Conservation (phyloP, 306 rosid species). For the Purshia tridentata region DNA sequence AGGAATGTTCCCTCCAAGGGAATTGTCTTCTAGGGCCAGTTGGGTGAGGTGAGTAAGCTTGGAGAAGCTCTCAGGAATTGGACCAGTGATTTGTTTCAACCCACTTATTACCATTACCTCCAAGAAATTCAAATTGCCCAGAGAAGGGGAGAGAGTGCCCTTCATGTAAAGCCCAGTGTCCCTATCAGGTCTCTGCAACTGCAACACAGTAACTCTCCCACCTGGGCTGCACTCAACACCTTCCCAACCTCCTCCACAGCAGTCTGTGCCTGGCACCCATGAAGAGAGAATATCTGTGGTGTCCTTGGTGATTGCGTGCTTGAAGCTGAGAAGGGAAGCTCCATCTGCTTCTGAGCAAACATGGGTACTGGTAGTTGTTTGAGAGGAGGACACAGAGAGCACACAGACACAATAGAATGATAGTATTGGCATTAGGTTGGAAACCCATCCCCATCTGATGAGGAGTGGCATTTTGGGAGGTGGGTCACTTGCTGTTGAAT, state of each 20-base stretch:
- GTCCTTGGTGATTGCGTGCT: constrained; percentile 64
- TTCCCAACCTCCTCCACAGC: constrained; percentile 96
- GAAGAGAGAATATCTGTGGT: constrained; percentile 70
- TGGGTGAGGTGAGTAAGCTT: constrained; percentile 69
- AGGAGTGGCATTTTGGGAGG: constrained; percentile 54
- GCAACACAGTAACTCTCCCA: constrained; percentile 74
- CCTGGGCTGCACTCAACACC: constrained; percentile 76
- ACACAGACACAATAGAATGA: constrained; percentile 23
- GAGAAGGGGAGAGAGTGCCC: constrained; percentile 79
- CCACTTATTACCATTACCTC: constrained; percentile 83
- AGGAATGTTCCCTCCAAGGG: constrained; percentile 77
- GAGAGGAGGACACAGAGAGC: constrained; percentile 25
- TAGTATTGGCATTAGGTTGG: constrained; percentile 30
- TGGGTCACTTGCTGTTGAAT: neutral
- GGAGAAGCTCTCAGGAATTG: constrained; percentile 72
- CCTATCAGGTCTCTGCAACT: constrained; percentile 65
- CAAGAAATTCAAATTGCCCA: constrained; percentile 69
- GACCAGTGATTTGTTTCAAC: constrained; percentile 71
- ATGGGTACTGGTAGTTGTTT: constrained; percentile 30
- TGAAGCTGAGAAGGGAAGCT: constrained; percentile 79
- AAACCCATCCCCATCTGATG: constrained; percentile 52
- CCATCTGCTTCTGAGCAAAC: constrained; percentile 79
- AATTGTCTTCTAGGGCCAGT: constrained; percentile 70
- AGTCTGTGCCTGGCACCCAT: constrained; percentile 62
- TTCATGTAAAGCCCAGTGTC: constrained; percentile 57